Evolutionary conservation across 345 rosid species (phyloP), one percentile per base, ranked within the genome.

Genomic region (Durio zibethinus): DNA sequence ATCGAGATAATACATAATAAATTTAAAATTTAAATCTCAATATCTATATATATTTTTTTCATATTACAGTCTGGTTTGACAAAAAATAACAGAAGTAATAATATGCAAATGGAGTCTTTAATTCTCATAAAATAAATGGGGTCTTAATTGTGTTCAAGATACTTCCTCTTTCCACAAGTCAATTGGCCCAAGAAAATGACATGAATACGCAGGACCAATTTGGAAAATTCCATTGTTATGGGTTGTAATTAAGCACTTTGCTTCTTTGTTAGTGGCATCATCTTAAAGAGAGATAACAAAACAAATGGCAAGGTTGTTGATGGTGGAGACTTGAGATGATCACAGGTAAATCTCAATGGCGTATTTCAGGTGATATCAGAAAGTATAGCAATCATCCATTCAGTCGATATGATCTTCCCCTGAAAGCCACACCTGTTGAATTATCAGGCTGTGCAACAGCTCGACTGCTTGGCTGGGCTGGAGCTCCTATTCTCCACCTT

Each of bases 391-490:
- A 57, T 84, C 81, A 90, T 72, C 84, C 88, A 15, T 73, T 84
- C n/a, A 90, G 88, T 35, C 94, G 87, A 75, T 90, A 85, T 6
- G 92, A 84, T 83, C 97, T 90, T 74, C 97, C 97, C 40, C 89
- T 80, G 86, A 92, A 92, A 35, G 92, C 80, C 47, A 0, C 86
- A 29, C 87, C 83, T 31, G 87, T 82, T 5, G 80, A 77, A 62
- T 84, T 80, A 29, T 87, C 93, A 0, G 88, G 88, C 77, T 36
- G 74, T 64, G 80, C 69, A 47, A 2, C 52, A 15, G 52, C 52
- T 10, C 80, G 82, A 1, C 72, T 79, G 40, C 76, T 77, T 75
- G 89, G 64, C 79, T 36, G 85, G 43, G 87, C 72, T 20, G 89
- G 94, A 67, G 84, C 97, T 80, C 90, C 92, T 48, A 92, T 86